These are phyloP conservation scores for Ascochyta rabiei DNA, from an alignment of 2,329 filamentous ascomycete genomes.

Conservation along the genomic window DNA sequence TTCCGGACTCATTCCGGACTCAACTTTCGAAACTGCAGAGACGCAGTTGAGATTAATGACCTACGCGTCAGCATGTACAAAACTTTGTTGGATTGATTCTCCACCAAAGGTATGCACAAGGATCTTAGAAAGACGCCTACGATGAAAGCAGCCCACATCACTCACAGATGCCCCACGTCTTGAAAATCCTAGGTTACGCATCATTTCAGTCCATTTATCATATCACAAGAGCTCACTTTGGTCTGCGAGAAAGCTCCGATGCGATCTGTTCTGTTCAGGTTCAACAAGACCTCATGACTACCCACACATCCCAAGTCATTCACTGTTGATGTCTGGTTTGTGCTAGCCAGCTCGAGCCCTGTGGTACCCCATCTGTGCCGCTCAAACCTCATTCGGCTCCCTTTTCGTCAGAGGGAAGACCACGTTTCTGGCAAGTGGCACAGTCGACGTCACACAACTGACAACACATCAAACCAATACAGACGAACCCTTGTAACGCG, in stretches of 20 bases:
- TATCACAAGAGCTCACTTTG: no score
- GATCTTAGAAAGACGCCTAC: not conserved
- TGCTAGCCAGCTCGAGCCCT: not conserved
- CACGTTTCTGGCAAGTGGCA: constrained; percentile 1
- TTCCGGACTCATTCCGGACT: constrained; percentile 12
- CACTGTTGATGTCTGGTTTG: not conserved
- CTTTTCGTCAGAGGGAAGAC: not conserved
- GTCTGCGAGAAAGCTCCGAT: no score
- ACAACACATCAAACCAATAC: not conserved
- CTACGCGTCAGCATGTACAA: constrained; percentile 7
- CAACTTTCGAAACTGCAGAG: not conserved
- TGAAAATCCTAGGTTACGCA: no score
- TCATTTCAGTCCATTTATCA: no score
- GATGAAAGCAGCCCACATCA: not conserved
- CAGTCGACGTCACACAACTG: not conserved
- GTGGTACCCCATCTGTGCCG: not conserved
- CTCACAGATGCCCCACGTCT: no score
- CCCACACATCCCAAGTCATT: not conserved
- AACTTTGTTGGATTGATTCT: constrained; percentile 5
- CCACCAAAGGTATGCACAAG: not conserved
- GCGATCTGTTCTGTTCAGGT: not conserved
- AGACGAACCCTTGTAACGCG: not conserved
- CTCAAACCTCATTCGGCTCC: not conserved
- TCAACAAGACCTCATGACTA: not conserved
- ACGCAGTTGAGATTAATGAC: constrained; percentile 8